A percentile compares a stretch with the other conserved stretches of the same genome.
These are phyloP conservation scores for Aureobasidium sp. DNA, from an alignment of 2,329 filamentous ascomycete species.

Conservation along the genomic window DNA sequence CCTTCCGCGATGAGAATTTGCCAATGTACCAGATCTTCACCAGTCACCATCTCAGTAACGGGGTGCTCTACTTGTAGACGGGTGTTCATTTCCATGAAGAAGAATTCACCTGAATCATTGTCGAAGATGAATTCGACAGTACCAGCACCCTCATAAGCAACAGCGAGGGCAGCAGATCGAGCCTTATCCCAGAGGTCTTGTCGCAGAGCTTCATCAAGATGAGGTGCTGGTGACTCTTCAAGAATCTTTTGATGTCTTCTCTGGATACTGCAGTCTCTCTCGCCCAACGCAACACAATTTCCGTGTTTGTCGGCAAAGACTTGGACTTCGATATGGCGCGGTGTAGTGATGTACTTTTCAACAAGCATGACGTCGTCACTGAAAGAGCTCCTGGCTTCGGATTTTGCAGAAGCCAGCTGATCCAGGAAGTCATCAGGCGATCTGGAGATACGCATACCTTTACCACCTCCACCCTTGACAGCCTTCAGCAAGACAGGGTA, in stretches of 20 bases:
- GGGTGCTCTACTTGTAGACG: constrained; percentile 94
- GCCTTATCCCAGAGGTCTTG: constrained; percentile 62
- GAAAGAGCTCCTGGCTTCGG: constrained; percentile 57
- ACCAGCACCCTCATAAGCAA: constrained; percentile 59
- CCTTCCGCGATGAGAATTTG: constrained; percentile 81
- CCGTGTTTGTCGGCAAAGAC: constrained; percentile 61
- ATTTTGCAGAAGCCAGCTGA: constrained; percentile 57
- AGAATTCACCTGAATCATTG: constrained; percentile 59
- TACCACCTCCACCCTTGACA: constrained; percentile 60
- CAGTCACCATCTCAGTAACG: constrained; percentile 75
- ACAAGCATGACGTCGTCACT: constrained; percentile 61
- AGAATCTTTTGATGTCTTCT: constrained; percentile 60
- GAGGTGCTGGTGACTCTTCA: constrained; percentile 59
- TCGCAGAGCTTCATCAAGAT: constrained; percentile 51
- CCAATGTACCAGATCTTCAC: constrained; percentile 83
- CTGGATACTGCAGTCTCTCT: constrained; percentile 61
- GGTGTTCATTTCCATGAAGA: constrained; percentile 70
- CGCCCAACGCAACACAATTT: constrained; percentile 57
- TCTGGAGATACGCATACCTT: constrained; percentile 60
- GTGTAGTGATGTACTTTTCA: constrained; percentile 62
- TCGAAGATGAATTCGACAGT: constrained; percentile 66
- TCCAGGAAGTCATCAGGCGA: constrained; percentile 52
- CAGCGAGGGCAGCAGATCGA: constrained; percentile 54
- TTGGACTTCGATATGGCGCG: constrained; percentile 61
- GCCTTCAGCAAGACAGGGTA: constrained; percentile 61